Evolutionary conservation across 1,284 basidiomycete species (phyloP).

Genomic region (Pholiota adiposa): DNA sequence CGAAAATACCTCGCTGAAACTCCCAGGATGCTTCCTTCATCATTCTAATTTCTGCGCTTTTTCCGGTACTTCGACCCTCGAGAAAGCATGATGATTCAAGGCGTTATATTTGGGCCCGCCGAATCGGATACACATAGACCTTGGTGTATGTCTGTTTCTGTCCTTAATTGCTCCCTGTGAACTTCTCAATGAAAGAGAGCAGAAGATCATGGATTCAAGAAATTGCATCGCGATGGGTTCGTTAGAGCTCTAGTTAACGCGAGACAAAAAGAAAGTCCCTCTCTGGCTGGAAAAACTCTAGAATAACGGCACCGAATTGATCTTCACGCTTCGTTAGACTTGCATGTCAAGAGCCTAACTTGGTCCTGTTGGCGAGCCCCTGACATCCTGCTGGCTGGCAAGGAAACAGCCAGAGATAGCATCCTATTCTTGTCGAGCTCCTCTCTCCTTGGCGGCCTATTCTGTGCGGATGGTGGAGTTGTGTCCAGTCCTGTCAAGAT

Average conservation of each 20-base stretch:
- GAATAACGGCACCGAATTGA: slow-evolving; percentile 10
- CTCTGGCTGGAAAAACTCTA: neutral
- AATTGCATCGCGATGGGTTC: neutral
- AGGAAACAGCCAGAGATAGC: slow-evolving; percentile 10
- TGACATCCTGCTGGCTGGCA: slow-evolving; percentile 10
- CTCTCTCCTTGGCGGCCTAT: neutral
- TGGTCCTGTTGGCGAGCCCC: neutral
- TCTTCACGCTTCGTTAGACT: slow-evolving; percentile 13
- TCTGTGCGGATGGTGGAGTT: neutral
- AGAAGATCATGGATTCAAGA: neutral
- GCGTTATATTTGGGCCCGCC: neutral
- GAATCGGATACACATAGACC: neutral
- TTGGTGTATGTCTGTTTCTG: neutral
- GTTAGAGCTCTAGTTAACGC: neutral
- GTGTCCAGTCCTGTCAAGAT: slow-evolving; percentile 7
- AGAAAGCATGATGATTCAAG: neutral
- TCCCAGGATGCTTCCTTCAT: slow-evolving; percentile 5
- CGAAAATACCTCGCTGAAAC: neutral
- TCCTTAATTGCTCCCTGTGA: neutral
- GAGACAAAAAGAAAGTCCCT: neutral
- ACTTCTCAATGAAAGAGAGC: neutral
- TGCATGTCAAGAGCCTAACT: neutral
- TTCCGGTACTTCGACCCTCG: neutral
- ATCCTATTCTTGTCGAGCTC: neutral
- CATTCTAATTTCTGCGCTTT: slow-evolving; percentile 5